These are phyloP conservation scores for Phanerochaete carnosa DNA, from an alignment of 768 basidiomycete genomes.

Conservation along the genomic window DNA sequence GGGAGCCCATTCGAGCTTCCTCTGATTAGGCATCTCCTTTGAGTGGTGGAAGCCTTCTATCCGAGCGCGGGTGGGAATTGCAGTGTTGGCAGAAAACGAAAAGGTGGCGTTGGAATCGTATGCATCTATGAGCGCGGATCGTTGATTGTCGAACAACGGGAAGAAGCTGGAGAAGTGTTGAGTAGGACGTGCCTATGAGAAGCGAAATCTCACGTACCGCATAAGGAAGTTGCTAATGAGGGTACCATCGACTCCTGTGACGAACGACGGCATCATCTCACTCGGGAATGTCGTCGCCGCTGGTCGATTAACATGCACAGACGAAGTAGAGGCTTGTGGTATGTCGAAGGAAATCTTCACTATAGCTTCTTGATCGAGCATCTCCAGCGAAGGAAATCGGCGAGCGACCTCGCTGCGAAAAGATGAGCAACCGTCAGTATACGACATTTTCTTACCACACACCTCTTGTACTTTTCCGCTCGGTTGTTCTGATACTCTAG, in stretches of 20 bases:
- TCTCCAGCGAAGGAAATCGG: constrained; percentile 77
- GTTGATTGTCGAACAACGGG: constrained; percentile 75
- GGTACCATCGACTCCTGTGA: constrained; percentile 67
- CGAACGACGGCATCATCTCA: constrained; percentile 69
- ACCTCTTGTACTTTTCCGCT: constrained; percentile 70
- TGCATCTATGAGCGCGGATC: constrained; percentile 60
- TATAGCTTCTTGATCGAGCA: constrained; percentile 82
- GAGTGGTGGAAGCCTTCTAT: constrained; percentile 64
- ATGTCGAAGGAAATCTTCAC: constrained; percentile 78
- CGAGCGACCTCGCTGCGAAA: constrained; percentile 67
- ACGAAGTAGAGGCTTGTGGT: constrained; percentile 48
- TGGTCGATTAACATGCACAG: constrained; percentile 35
- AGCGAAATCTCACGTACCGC: constrained; percentile 39
- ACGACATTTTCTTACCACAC: constrained; percentile 15
- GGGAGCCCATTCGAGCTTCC: constrained; percentile 71
- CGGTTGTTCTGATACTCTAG: constrained; percentile 53
- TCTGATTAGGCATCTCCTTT: constrained; percentile 74
- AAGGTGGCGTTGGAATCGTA: constrained; percentile 90
- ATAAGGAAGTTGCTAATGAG: constrained; percentile 77
- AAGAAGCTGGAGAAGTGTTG: constrained; percentile 63
- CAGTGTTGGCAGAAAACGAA: constrained; percentile 83
- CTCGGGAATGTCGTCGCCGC: constrained; percentile 74
- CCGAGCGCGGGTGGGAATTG: constrained; percentile 75
- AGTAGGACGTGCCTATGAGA: background rate
- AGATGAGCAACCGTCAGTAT: background rate